Conservation (phyloP, 768 basidiomycete species). For the Peribolospora kevripleyi region DNA sequence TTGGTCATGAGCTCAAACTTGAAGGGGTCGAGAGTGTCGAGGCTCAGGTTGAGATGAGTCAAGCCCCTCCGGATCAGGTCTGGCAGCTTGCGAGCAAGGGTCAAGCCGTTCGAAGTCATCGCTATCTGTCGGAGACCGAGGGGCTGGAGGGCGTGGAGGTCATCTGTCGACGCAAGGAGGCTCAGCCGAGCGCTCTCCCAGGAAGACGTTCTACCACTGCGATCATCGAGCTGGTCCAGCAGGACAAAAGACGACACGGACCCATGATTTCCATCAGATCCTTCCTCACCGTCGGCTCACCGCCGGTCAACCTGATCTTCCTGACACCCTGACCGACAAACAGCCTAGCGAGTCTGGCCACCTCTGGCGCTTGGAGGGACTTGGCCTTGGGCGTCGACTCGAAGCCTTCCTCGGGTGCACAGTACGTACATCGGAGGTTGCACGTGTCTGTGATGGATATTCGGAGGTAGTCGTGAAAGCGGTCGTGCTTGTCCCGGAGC, state of each 20-base stretch:
- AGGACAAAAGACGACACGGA: constrained; percentile 17
- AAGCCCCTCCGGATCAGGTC: constrained; percentile 43
- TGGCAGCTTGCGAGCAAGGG: constrained; percentile 47
- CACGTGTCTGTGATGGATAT: constrained; percentile 69
- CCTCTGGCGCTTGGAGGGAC: constrained; percentile 49
- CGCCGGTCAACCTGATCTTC: constrained; percentile 70
- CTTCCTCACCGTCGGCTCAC: constrained; percentile 64
- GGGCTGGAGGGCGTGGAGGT: constrained; percentile 35
- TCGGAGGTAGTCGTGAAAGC: constrained; percentile 53
- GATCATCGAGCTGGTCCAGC: not conserved
- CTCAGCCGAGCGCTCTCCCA: not conserved
- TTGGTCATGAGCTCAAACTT: constrained; percentile 75
- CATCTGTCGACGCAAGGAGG: constrained; percentile 21
- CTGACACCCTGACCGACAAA: constrained; percentile 63
- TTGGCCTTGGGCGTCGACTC: constrained; percentile 43
- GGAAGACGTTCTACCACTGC: not conserved
- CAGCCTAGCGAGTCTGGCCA: constrained; percentile 43
- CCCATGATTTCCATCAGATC: constrained; percentile 46
- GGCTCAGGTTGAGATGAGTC: constrained; percentile 41
- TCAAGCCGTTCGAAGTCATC: constrained; percentile 66
- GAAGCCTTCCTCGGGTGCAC: constrained; percentile 64
- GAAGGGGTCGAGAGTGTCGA: constrained; percentile 64
- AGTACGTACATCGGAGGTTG: constrained; percentile 75
- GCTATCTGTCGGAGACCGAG: constrained; percentile 48
- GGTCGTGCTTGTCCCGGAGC: no score